These are phyloP conservation scores for Kockiozyma suomiensis DNA, from an alignment of 805 yeast species.

Conservation along the genomic window DNA sequence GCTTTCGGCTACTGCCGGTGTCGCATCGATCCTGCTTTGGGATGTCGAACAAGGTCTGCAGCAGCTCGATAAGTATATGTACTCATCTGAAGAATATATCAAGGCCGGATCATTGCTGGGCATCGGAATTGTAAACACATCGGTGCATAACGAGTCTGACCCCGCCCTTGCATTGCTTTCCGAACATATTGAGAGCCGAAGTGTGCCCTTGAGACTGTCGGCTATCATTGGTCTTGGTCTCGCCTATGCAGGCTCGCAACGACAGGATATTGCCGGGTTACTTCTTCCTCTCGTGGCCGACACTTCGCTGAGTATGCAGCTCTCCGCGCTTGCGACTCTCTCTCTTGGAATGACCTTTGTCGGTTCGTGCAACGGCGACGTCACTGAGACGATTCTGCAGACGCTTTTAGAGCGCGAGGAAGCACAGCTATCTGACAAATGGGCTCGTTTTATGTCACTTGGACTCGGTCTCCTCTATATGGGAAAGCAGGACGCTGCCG, in stretches of 20 bases:
- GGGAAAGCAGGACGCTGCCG: constrained; percentile 92
- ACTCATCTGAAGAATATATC: constrained; percentile 80
- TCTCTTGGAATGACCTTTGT: constrained; percentile 93
- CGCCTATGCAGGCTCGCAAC: constrained; percentile 92
- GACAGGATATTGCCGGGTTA: constrained; percentile 76
- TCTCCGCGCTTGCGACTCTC: constrained; percentile 81
- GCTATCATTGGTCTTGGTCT: constrained; percentile 91
- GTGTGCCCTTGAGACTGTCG: constrained; percentile 67
- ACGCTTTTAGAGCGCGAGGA: constrained; percentile 84
- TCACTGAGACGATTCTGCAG: constrained; percentile 88
- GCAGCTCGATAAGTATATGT: constrained; percentile 81
- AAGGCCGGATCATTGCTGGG: constrained; percentile 97
- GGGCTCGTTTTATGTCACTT: constrained; percentile 86
- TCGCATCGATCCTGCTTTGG: constrained; percentile 92
- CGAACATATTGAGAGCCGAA: constrained; percentile 72
- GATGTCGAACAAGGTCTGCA: constrained; percentile 86
- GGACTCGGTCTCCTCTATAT: constrained; percentile 89
- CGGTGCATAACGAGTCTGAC: constrained; percentile 91
- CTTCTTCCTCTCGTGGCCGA: constrained; percentile 84
- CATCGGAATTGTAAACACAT: constrained; percentile 87
- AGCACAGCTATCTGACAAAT: constrained; percentile 75
- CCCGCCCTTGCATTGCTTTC: constrained; percentile 82
- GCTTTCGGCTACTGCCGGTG: constrained; percentile 86
- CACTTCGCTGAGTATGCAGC: constrained; percentile 69
- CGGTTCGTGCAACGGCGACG: constrained; percentile 93